These are phyloP conservation scores for Fragilariopsis cylindrus DNA, from an alignment of 108 stramenopile species.

Conservation along the genomic window DNA sequence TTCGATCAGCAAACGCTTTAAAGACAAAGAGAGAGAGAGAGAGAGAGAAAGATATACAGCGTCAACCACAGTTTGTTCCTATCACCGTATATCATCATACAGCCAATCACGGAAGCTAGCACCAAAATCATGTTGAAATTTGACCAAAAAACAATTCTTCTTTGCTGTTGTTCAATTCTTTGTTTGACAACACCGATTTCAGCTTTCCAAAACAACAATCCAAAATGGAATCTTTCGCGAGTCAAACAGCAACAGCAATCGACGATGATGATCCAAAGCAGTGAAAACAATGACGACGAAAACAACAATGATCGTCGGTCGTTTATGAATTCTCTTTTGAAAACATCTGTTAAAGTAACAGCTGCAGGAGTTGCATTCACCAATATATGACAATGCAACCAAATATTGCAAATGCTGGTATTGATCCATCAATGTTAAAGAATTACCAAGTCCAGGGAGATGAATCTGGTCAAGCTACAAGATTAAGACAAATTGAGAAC, in stretches of 20 bases:
- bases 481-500: conserved; percentile 58
- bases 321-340: background rate
- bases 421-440: conserved; percentile 59
- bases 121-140: background rate
- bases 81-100: too few relatives aligned
- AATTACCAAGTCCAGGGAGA: conserved; percentile 60
- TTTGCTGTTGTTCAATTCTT: background rate
- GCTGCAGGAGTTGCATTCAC: background rate
- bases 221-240: background rate
- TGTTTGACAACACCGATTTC: background rate
- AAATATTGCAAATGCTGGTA: conserved; percentile 50
- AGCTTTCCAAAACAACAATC: conserved; percentile 5
- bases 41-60: too few relatives aligned
- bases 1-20: too few relatives aligned
- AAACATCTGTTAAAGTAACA: too few relatives aligned
- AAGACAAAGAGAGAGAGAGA: too few relatives aligned
- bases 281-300: background rate
- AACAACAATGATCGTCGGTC: conserved; percentile 2
- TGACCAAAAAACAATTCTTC: conserved; percentile 1
- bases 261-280: background rate
- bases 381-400: background rate
- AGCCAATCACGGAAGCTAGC: too few relatives aligned
- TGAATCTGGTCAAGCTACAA: conserved; percentile 44
- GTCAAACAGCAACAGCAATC: background rate
- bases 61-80: too few relatives aligned